Evolutionary conservation across 2,329 filamentous ascomycete species (phyloP).

Genomic region (Penicillium decumbens): DNA sequence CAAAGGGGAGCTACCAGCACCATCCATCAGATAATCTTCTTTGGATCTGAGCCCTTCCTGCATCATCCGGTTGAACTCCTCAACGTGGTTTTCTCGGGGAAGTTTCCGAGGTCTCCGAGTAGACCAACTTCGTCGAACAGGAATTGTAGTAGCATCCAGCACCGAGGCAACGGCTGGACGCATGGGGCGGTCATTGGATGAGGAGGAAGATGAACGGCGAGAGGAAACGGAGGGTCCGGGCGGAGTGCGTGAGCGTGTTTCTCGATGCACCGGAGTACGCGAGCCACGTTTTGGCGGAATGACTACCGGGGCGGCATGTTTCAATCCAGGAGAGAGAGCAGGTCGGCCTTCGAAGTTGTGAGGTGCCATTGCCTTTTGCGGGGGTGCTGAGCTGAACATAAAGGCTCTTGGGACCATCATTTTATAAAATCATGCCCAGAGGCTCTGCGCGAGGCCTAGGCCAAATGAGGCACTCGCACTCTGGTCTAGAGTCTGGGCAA

Average conservation of each 20-base stretch:
- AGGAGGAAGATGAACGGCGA: slow-evolving; percentile 28
- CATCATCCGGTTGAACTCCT: slow-evolving; percentile 54
- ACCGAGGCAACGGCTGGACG: slow-evolving; percentile 55
- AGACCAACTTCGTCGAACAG: slow-evolving; percentile 43
- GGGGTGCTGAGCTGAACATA: slow-evolving; percentile 32
- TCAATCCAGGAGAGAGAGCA: slow-evolving; percentile 16
- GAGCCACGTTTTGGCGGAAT: slow-evolving; percentile 34
- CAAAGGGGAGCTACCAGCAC: slow-evolving; percentile 45
- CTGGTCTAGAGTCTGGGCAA: slow-evolving; percentile 38
- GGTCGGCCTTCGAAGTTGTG: slow-evolving; percentile 15
- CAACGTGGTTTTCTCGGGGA: slow-evolving; percentile 41
- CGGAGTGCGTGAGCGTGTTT: slow-evolving; percentile 18
- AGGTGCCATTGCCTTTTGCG: slow-evolving; percentile 20
- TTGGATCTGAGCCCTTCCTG: slow-evolving; percentile 50
- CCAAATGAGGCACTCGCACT: slow-evolving; percentile 41
- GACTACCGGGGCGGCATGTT: slow-evolving; percentile 32
- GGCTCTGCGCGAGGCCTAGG: slow-evolving; percentile 18
- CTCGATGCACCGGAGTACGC: slow-evolving; percentile 19
- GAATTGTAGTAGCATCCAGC: slow-evolving; percentile 57
- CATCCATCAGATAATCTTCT: slow-evolving; percentile 44
- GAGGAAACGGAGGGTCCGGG: slow-evolving; percentile 18
- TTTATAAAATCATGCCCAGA: slow-evolving; percentile 20
- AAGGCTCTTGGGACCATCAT: slow-evolving; percentile 45
- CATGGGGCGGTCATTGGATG: slow-evolving; percentile 41
- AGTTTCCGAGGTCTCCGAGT: slow-evolving; percentile 38